Evolutionary conservation across 1,284 basidiomycete genomes (phyloP).

Genomic region (Ceratobasidium sp.): DNA sequence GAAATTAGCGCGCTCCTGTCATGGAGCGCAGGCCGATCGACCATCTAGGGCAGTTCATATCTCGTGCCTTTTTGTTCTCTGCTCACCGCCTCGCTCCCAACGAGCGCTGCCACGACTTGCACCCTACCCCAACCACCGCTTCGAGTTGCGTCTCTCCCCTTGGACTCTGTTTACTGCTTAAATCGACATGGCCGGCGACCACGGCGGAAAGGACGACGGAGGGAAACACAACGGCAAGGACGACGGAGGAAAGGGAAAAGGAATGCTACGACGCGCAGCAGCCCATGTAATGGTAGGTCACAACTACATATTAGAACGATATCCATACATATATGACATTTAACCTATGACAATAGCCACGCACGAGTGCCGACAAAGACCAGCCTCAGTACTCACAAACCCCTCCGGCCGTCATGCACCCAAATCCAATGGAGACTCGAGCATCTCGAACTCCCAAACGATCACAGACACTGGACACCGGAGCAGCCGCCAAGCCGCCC

Average conservation of each 20-base stretch:
- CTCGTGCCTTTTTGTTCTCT: background rate
- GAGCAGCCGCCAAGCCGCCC: background rate
- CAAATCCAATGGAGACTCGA: background rate
- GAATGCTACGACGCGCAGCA: background rate
- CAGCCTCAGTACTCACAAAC: background rate
- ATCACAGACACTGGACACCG: background rate
- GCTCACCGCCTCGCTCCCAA: conserved; percentile 6
- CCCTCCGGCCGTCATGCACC: background rate
- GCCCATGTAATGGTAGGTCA: background rate
- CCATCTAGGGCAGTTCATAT: background rate
- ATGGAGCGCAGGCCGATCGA: background rate
- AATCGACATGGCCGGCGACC: background rate
- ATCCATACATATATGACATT: background rate
- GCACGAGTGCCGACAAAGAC: background rate
- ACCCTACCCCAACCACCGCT: background rate
- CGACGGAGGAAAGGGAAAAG: background rate
- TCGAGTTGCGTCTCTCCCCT: background rate
- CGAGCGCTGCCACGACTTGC: background rate
- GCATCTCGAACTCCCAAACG: background rate
- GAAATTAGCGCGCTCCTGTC: conserved; percentile 33
- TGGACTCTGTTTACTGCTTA: too few species aligned
- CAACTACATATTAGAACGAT: background rate
- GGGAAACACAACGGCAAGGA: background rate
- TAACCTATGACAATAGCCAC: background rate
- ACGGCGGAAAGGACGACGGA: background rate